phyloP scores from a whole-genome alignment of 768 basidiomycete genomes.

The Termitomyces sp. region DNA sequence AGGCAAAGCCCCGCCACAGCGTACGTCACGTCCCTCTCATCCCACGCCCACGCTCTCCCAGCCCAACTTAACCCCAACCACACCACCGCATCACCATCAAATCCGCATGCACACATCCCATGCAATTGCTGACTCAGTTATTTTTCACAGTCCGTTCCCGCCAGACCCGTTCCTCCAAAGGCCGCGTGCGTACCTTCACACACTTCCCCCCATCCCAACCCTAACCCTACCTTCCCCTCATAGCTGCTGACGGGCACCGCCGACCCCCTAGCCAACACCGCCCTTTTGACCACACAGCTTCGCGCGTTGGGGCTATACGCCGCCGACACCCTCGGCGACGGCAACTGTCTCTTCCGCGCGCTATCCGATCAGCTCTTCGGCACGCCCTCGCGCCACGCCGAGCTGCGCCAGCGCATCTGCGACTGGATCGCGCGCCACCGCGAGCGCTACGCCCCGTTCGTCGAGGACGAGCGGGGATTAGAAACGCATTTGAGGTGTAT shows the following conservation, averaged over 20 bases:
- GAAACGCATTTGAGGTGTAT: constrained; percentile 73
- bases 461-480: constrained; percentile 79
- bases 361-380: constrained; percentile 87
- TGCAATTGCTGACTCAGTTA: constrained; percentile 9
- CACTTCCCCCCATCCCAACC: constrained; percentile 25
- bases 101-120: too few species aligned
- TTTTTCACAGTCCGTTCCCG: constrained; percentile 34
- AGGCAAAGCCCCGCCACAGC: too few species aligned
- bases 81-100: too few species aligned
- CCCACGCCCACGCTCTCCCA: too few species aligned
- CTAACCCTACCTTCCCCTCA: constrained; percentile 8
- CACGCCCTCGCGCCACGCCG: constrained; percentile 62
- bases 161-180: constrained; percentile 37
- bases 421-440: constrained; percentile 74
- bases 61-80: too few species aligned
- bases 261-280: too few species aligned
- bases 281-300: constrained; percentile 68
- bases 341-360: constrained; percentile 92
- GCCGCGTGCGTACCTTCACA: constrained; percentile 34
- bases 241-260: constrained; percentile 35
- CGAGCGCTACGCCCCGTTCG: constrained; percentile 80
- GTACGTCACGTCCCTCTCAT: too few species aligned
- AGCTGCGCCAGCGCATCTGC: constrained; percentile 74
- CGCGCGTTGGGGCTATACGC: constrained; percentile 80
- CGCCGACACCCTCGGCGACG: constrained; percentile 84